phyloP scores from a whole-genome alignment of 1,139 yeast species.

The Kodamaea ohmeri region DNA sequence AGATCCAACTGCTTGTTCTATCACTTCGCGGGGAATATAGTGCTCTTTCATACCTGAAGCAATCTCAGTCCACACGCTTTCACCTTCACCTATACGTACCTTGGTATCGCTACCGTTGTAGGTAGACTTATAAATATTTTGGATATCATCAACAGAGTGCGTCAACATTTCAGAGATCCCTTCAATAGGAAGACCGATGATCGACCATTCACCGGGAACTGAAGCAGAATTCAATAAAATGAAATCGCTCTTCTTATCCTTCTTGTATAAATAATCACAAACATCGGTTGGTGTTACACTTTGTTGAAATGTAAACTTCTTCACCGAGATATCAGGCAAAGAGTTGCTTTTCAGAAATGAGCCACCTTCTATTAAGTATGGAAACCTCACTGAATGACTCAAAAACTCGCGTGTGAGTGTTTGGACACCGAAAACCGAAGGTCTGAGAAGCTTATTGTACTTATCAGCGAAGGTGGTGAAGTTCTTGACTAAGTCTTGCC shows the following conservation, averaged over 20 bases:
- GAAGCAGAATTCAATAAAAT: conserved; percentile 72
- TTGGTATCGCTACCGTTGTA: conserved; percentile 11
- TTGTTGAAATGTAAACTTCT: conserved; percentile 17
- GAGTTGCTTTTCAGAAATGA: conserved; percentile 2
- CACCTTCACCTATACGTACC: conserved; percentile 6
- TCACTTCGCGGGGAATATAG: conserved; percentile 18
- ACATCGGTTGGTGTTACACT: conserved; percentile 38
- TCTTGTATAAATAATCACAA: conserved; percentile 42
- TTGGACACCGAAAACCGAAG: conserved; percentile 9
- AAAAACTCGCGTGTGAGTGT: conserved; percentile 12
- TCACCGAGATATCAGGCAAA: conserved; percentile 13
- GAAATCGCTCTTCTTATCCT: conserved; percentile 35
- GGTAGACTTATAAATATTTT: conserved; percentile 20
- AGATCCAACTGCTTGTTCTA: conserved; percentile 11
- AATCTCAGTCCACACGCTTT: conserved; percentile 48
- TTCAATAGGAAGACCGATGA: conserved; percentile 67
- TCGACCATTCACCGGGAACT: conserved; percentile 82
- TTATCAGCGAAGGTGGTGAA: conserved; percentile 56
- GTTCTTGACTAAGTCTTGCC: conserved; percentile 55
- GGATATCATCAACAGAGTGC: conserved; percentile 53
- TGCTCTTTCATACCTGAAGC: conserved; percentile 45
- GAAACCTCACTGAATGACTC: conserved; percentile 19
- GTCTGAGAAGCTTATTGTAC: conserved; percentile 28
- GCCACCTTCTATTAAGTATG: conserved; percentile 16
- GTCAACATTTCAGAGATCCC: conserved; percentile 57